Evolutionary conservation across 352 stramenopile genomes (phyloP).

Genomic region (Pilasporangium apinafurcum): DNA sequence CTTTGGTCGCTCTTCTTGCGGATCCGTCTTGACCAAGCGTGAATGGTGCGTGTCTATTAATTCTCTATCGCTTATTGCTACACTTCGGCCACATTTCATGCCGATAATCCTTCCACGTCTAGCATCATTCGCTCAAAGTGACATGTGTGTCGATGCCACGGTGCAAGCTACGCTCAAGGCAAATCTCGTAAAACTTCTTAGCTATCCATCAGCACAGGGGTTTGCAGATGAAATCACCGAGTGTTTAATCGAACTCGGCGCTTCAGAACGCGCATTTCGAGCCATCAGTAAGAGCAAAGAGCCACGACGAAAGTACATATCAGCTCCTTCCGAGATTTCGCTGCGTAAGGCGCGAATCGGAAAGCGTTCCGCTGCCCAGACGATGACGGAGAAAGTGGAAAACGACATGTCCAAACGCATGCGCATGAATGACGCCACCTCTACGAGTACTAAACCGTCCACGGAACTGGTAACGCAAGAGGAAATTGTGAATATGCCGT

Average conservation of each 20-base stretch:
- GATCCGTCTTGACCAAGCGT: slow-evolving; percentile 20
- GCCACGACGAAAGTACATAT: slow-evolving; percentile 65
- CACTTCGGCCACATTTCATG: slow-evolving; percentile 58
- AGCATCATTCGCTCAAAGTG: slow-evolving; percentile 20
- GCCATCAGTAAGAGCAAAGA: slow-evolving; percentile 81
- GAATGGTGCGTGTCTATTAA: slow-evolving; percentile 63
- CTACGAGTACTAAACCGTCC: not conserved
- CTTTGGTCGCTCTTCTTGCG: not conserved
- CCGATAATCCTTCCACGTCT: slow-evolving; percentile 41
- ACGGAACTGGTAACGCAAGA: slow-evolving; percentile 41
- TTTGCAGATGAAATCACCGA: slow-evolving; percentile 73
- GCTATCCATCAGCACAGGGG: slow-evolving; percentile 42
- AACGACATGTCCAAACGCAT: slow-evolving; percentile 49
- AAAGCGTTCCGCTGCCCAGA: slow-evolving; percentile 58
- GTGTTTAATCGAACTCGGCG: slow-evolving; percentile 57
- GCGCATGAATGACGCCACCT: slow-evolving; percentile 25
- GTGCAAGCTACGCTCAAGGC: slow-evolving; percentile 59
- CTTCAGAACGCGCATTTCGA: slow-evolving; percentile 66
- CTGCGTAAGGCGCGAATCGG: slow-evolving; percentile 56
- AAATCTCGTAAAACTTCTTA: slow-evolving; percentile 69
- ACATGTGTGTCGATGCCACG: slow-evolving; percentile 20
- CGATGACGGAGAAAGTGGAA: slow-evolving; percentile 51
- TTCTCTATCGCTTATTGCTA: slow-evolving; percentile 54
- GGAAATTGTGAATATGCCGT: slow-evolving; percentile 70
- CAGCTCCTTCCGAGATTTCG: slow-evolving; percentile 58